Evolutionary conservation across 306 rosid genomes (phyloP), one percentile per base, ranked within the genome.

Genomic region (Pueraria montana): DNA sequence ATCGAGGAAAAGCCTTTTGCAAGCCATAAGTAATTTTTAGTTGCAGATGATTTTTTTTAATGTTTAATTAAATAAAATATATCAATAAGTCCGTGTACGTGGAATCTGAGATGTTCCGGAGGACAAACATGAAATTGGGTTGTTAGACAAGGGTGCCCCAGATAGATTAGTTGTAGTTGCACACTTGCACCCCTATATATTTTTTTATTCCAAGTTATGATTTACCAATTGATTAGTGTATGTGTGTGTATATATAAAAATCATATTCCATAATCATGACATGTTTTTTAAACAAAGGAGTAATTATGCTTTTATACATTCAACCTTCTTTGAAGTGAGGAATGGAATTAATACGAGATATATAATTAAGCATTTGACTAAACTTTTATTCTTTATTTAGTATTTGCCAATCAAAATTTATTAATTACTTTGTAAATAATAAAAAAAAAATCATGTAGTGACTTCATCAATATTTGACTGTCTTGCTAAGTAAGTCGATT

Each of bases 81-180:
- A 27, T 78, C 10, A 82, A 87, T 78, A 86, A 88, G 61, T 61
- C 46, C 68, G 14, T 86, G 70, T 38, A 56, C 12, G n/a, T 42
- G 70, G 79, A 38, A 82, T 72, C 43, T 82, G 55, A 40, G 48
- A 59, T 68, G 74, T 52, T 48, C 36, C 11, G 52, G 20, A 62
- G 56, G 86, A 81, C 83, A 72, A 46, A 70, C 27, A 36, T 87
- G 76, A 69, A 77, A 65, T 72, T 76, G 78, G 87, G 89, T 83
- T 55, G 86, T 87, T 86, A 56, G 65, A 17, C 72, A 8, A 73
- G 76, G 68, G 80, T 72, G 62, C 48, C 77, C 56, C 65, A 27
- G 61, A 55, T 77, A 74, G 82, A 50, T 78, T 43, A 78, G 84
- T 82, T 75, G 49, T 75, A 69, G 49, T 58, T 48, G 79, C 34